Base-by-base conservation (phyloP, 2,329 filamentous ascomycete species). In the Pseudogymnoascus pannorum region DNA sequence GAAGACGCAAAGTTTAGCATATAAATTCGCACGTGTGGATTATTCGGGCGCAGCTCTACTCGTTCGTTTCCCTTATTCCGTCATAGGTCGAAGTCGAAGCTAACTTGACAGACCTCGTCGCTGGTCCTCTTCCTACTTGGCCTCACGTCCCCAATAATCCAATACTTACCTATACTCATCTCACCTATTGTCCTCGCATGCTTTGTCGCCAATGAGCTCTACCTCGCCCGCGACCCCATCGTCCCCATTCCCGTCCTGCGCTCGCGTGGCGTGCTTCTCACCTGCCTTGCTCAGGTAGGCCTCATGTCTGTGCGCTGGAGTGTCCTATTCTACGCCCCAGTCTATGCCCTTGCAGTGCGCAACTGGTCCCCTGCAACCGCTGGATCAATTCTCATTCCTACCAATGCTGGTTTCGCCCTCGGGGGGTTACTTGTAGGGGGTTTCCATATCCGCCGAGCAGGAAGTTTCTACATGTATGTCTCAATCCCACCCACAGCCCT, bases 291-390 rank as follows among this genome's bases (percentile, higher is more conserved):
- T 1, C 89, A 91, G 58, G 79, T 92, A 0, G 86, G 87, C 18
- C 82, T 91, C 71, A 93, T 95, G 89, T 86, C 89, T 70, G 81
- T 88, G 1, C 86, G 91, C 62, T 95, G 90, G 91, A 81, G 81
- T 5, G 80, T 95, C 1, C 78, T 95, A 6, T 94, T 92, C 76
- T 95, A 91, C 74, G 82, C 87, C 0, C 91, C 91, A 0, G 84
- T 91, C 44, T 92, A 91, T 68, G 87, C 89, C 33, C 84, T 94
- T 62, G 88, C 89, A 3, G 87, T 94, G 1, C 84, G 87, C 2
- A 83, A 83, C 61, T 88, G 88, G 76, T 75, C 81, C 0, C 87
- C 89, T 0, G 87, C 88, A 1, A 77, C 83, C 1, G 87, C 89
- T 2, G 91, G 91, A 2, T 81, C 87, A 3, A 87, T 93, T 35